Evolutionary conservation across 805 yeast genomes (phyloP).

Genomic region (Nakazawaea wickerhamii): DNA sequence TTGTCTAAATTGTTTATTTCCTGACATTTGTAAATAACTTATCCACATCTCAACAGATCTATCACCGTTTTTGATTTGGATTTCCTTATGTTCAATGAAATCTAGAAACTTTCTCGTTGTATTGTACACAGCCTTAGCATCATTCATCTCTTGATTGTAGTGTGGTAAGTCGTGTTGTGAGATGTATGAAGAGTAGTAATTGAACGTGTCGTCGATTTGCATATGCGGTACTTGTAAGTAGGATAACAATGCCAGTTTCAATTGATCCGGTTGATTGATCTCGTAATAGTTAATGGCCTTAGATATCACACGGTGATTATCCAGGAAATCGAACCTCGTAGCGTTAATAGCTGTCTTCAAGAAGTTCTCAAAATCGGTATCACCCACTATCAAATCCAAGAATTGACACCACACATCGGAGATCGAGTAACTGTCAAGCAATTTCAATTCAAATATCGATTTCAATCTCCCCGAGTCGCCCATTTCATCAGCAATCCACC

Average conservation of each 20-base stretch:
- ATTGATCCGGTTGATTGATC: neutral
- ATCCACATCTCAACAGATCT: slow-evolving; percentile 24
- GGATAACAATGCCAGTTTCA: slow-evolving; percentile 21
- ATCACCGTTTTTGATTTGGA: neutral
- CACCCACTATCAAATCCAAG: neutral
- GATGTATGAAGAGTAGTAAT: slow-evolving; percentile 35
- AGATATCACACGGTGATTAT: slow-evolving; percentile 22
- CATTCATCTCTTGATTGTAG: slow-evolving; percentile 32
- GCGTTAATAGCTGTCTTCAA: slow-evolving; percentile 21
- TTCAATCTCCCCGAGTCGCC: neutral
- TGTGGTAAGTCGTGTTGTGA: slow-evolving; percentile 23
- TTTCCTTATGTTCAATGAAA: slow-evolving; percentile 25
- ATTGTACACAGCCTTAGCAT: slow-evolving; percentile 29
- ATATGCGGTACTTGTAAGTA: slow-evolving; percentile 37
- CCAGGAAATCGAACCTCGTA: slow-evolving; percentile 23
- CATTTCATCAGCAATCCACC: neutral
- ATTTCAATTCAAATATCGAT: neutral
- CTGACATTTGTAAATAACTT: slow-evolving; percentile 27
- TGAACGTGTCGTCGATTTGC: slow-evolving; percentile 33
- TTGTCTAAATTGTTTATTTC: slow-evolving; percentile 17
- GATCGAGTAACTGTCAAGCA: neutral
- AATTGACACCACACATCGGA: slow-evolving; percentile 5
- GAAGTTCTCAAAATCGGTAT: slow-evolving; percentile 1
- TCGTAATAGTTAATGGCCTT: slow-evolving; percentile 12
- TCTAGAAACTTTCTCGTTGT: slow-evolving; percentile 25